Evolutionary conservation across 257 asterid species (phyloP).

Genomic region (Solanum chaucha): DNA sequence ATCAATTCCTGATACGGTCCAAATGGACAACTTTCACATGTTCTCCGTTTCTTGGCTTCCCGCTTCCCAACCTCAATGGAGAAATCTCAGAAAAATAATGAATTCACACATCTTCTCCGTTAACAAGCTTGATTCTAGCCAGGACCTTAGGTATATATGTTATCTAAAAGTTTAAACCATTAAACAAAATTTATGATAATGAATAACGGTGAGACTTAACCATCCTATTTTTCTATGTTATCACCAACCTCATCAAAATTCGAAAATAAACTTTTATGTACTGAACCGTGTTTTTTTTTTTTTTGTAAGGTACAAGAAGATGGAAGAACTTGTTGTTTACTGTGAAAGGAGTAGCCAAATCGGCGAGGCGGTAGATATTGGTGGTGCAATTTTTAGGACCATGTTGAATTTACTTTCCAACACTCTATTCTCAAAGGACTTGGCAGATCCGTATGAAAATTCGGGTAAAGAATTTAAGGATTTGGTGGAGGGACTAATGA

Average conservation of each 20-base stretch:
- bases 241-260: background rate
- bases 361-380: constrained; percentile 22
- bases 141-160: constrained; percentile 25
- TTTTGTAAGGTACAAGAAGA: constrained; percentile 5
- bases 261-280: too few species aligned
- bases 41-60: constrained; percentile 72
- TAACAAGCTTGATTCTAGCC: constrained; percentile 53
- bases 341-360: constrained; percentile 16
- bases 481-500: constrained; percentile 22
- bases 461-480: constrained; percentile 47
- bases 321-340: constrained; percentile 23
- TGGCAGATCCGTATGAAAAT: constrained; percentile 27
- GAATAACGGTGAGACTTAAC: background rate
- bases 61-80: constrained; percentile 38
- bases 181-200: too few species aligned
- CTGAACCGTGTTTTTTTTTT: too few species aligned
- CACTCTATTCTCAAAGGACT: constrained; percentile 40
- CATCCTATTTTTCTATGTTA: background rate
- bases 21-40: constrained; percentile 42
- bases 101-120: constrained; percentile 58
- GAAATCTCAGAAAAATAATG: constrained; percentile 53
- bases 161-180: background rate
- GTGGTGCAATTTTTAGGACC: constrained; percentile 18
- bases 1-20: constrained; percentile 38
- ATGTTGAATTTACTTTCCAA: constrained; percentile 38